Percentiles rank a stretch among this genome's conserved stretches.
These are phyloP conservation scores for Stagonosporopsis vannaccii DNA, from an alignment of 2,329 filamentous ascomycete genomes.

Conservation along the genomic window DNA sequence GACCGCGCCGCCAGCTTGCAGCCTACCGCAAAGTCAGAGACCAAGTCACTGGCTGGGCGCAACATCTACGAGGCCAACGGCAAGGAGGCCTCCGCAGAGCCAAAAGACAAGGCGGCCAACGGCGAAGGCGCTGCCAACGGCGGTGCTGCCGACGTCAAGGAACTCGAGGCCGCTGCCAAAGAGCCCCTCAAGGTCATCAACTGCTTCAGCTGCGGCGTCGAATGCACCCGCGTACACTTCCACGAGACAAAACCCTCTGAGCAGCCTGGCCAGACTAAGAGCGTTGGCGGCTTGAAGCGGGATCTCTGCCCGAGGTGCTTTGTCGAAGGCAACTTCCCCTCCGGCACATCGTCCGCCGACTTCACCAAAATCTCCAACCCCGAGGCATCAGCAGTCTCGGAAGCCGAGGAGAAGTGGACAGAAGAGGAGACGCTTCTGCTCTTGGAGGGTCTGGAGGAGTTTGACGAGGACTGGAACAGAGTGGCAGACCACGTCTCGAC, in stretches of 20 bases:
- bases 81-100: slow-evolving; percentile 77
- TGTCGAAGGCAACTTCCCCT: slow-evolving; percentile 81
- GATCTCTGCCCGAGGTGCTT: slow-evolving; percentile 93
- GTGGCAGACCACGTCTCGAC: slow-evolving; percentile 93
- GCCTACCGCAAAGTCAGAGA: slow-evolving; percentile 74
- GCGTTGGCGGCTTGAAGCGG: slow-evolving; percentile 70
- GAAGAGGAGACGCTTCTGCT: slow-evolving; percentile 89
- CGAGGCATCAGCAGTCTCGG: slow-evolving; percentile 77
- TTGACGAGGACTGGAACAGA: slow-evolving; percentile 94
- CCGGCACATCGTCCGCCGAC: slow-evolving; percentile 77
- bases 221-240: slow-evolving; percentile 78
- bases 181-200: slow-evolving; percentile 73
- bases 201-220: slow-evolving; percentile 90
- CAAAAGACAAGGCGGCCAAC: slow-evolving; percentile 65
- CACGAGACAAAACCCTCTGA: slow-evolving; percentile 71
- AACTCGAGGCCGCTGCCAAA: slow-evolving; percentile 67
- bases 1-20: slow-evolving; percentile 73
- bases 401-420: slow-evolving; percentile 88
- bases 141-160: slow-evolving; percentile 65
- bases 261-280: slow-evolving; percentile 58
- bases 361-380: slow-evolving; percentile 91
- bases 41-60: slow-evolving; percentile 90
- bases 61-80: slow-evolving; percentile 95
- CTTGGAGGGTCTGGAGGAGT: slow-evolving; percentile 88
- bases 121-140: slow-evolving; percentile 76